These are phyloP conservation scores for Senna siamea DNA, from an alignment of 306 rosid genomes.

Conservation along the genomic window DNA sequence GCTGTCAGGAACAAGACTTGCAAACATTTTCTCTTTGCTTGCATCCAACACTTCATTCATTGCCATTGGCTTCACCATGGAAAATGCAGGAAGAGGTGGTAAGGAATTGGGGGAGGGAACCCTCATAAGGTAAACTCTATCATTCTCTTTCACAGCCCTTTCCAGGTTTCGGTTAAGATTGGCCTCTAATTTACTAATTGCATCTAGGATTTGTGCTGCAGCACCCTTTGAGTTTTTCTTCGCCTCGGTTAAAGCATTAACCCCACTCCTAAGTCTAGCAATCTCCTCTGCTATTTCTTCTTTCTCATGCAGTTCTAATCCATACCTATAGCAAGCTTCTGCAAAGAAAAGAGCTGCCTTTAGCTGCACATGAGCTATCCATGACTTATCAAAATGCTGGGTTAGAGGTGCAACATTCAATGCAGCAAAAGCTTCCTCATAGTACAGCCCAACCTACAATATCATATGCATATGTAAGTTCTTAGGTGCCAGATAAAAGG, in stretches of 20 bases:
- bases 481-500: constrained; percentile 24
- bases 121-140: constrained; percentile 95
- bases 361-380: constrained; percentile 91
- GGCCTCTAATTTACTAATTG: constrained; percentile 76
- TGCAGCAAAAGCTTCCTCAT: constrained; percentile 92
- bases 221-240: constrained; percentile 87
- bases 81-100: constrained; percentile 75
- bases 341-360: constrained; percentile 80
- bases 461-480: constrained; percentile 31
- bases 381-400: constrained; percentile 86
- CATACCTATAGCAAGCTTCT: constrained; percentile 86
- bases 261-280: constrained; percentile 73
- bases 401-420: constrained; percentile 72
- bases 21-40: constrained; percentile 94
- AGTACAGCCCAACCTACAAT: constrained; percentile 85
- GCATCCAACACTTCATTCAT: constrained; percentile 95
- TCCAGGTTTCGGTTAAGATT: constrained; percentile 82
- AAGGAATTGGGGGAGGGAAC: constrained; percentile 78
- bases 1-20: constrained; percentile 88
- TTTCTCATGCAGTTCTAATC: constrained; percentile 90
- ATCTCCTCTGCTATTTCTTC: constrained; percentile 96
- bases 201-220: constrained; percentile 83
- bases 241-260: constrained; percentile 62
- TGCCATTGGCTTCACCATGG: constrained; percentile 89
- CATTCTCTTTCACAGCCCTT: constrained; percentile 97